Base-by-base conservation (phyloP, 2,329 filamentous ascomycete species). In the Paradendryphiella salina region DNA sequence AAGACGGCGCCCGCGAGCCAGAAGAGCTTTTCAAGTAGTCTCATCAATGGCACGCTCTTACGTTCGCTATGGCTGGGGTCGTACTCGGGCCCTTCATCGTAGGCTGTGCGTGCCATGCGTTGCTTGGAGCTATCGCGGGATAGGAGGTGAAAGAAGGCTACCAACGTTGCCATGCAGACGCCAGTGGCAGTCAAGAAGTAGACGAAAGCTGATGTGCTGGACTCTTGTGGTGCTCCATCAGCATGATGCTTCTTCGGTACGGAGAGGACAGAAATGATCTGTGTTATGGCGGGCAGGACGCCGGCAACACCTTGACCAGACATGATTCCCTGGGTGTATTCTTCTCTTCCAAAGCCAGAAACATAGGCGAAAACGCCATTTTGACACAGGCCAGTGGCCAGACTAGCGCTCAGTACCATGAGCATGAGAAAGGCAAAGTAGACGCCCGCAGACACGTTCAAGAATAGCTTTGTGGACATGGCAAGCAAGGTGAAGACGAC, bases 241-340 rank as follows among this genome's bases (percentile, higher is more conserved):
- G 72, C 64, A 20, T 76, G 66, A 50, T 78, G 72, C 39, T 72
- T 68, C 17, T 76, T 61, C 0, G 83, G 77, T 1, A 90, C 79
- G 28, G 84, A 82, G 9, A 96, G 79, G 10, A 96, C 91, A 1
- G 89, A 88, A 36, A 89, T 72, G 60, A 97, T 93, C 73, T 97
- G 92, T 1, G 90, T 89, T 39, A 96, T 80, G 39, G 89, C 87
- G 0, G 94, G 94, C 3, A 97, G 77, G 8, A 99, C 92, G 23
- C 94, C 94, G 0, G 94, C 92, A 3, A 99, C 80, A 26, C 87
- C 93, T 73, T 99, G 94, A 1, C 94, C 94, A 3, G 87, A 86
- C 92, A 99, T 97, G 73, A 97, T 91, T 18, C 88, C 93, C 74
- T 97, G 93, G 47, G 90, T 96, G 73, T 97, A 99, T 73, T 94